Percentiles rank a stretch among this genome's conserved stretches.
Conservation (phyloP, 352 stramenopile species). For the Phytophthora pseudosyringae region DNA sequence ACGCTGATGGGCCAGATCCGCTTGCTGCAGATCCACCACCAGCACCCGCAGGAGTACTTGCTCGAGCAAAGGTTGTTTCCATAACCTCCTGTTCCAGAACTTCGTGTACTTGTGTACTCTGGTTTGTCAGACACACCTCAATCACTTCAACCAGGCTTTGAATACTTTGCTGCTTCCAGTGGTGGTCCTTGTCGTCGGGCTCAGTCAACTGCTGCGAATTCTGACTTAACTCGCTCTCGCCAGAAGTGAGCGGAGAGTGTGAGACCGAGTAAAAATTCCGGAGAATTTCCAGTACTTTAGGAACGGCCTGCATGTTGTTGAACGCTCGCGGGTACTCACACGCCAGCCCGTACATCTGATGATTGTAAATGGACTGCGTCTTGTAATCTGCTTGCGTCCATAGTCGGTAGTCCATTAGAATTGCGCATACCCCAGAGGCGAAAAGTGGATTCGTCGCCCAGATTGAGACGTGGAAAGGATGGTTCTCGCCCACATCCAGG, state of each 20-base stretch:
- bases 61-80: constrained; percentile 71
- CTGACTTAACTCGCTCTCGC: constrained; percentile 28
- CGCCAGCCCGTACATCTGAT: constrained; percentile 77
- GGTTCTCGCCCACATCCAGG: constrained; percentile 42
- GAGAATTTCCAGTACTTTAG: constrained; percentile 73
- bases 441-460: constrained; percentile 84
- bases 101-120: constrained; percentile 74
- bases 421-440: constrained; percentile 62
- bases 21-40: constrained; percentile 18
- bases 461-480: constrained; percentile 68
- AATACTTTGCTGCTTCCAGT: constrained; percentile 82
- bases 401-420: constrained; percentile 74
- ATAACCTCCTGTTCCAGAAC: constrained; percentile 72
- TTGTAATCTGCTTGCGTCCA: constrained; percentile 73
- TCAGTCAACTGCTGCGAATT: constrained; percentile 55
- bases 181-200: constrained; percentile 57
- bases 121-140: constrained; percentile 79
- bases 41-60: constrained; percentile 26
- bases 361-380: constrained; percentile 83
- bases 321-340: constrained; percentile 72
- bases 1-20: constrained; percentile 15
- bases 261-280: constrained; percentile 54
- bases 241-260: constrained; percentile 7
- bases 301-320: constrained; percentile 66
- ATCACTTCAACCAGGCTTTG: constrained; percentile 78